These are phyloP conservation scores for Pterocarpus macrocarpus DNA, from an alignment of 306 rosid genomes.

Conservation along the genomic window DNA sequence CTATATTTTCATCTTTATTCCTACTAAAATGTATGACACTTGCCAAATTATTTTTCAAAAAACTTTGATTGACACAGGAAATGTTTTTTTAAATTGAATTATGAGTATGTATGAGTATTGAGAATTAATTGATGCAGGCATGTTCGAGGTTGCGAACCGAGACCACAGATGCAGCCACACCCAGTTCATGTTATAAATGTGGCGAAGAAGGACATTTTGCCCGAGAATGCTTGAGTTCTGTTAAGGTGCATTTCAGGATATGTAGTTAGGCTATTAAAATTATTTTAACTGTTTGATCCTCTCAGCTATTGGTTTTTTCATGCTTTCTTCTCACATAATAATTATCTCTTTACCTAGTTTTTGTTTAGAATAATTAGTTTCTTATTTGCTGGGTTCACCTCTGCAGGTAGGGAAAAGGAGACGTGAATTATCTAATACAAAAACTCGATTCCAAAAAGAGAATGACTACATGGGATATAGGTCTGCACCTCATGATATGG, in stretches of 20 bases:
- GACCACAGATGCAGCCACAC: conserved; percentile 52
- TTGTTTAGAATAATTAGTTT: conserved; percentile 15
- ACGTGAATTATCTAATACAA: conserved; percentile 53
- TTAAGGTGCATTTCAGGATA: conserved; percentile 54
- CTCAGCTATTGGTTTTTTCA: neutral
- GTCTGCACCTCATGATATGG: conserved; percentile 69
- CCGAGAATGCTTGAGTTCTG: conserved; percentile 72
- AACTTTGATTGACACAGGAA: neutral
- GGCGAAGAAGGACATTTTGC: conserved; percentile 95
- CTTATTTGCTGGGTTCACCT: neutral
- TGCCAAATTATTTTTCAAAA: neutral
- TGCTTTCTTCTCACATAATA: neutral
- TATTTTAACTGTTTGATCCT: neutral
- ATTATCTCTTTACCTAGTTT: neutral
- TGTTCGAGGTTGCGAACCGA: conserved; percentile 67
- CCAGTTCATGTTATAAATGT: conserved; percentile 79
- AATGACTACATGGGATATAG: conserved; percentile 55
- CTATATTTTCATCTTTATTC: neutral
- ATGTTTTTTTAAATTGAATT: neutral
- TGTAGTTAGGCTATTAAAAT: neutral
- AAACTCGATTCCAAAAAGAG: conserved; percentile 52
- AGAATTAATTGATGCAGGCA: conserved; percentile 57
- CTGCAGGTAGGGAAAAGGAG: conserved; percentile 63
- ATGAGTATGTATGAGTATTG: neutral
- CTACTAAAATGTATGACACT: neutral